Percentiles rank a stretch among this genome's conserved stretches.
Evolutionary conservation across 2,329 filamentous ascomycete species (phyloP).

Genomic region (Penicillium sclerotiorum): DNA sequence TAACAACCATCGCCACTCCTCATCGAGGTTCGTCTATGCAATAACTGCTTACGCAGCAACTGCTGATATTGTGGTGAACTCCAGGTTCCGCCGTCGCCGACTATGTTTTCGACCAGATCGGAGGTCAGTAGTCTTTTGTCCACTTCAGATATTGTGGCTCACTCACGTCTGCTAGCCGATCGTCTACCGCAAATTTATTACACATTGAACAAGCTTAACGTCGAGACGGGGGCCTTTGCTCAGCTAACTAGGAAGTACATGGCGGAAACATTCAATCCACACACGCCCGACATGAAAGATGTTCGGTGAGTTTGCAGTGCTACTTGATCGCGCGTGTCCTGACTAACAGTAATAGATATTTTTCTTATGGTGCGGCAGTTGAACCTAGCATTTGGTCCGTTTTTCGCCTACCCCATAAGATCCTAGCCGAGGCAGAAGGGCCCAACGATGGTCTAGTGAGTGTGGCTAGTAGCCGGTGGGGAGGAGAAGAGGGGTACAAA

Average conservation of each 20-base stretch:
- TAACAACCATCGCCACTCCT: conserved; percentile 65
- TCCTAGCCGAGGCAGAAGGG: conserved; percentile 58
- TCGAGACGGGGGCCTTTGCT: conserved; percentile 63
- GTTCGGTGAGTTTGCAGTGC: conserved; percentile 44
- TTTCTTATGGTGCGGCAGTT: conserved; percentile 64
- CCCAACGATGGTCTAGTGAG: conserved; percentile 66
- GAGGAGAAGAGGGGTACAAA: conserved; percentile 56
- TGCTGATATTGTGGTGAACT: conserved; percentile 12
- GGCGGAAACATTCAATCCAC: conserved; percentile 60
- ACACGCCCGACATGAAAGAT: conserved; percentile 57
- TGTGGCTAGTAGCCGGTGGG: conserved; percentile 63
- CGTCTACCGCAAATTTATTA: conserved; percentile 59
- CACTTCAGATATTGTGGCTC: not conserved
- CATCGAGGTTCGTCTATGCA: conserved; percentile 51
- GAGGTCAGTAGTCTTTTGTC: conserved; percentile 43
- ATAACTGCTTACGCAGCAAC: not conserved
- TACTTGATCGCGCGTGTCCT: not conserved
- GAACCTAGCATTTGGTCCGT: conserved; percentile 59
- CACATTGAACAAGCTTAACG: conserved; percentile 55
- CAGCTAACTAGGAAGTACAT: conserved; percentile 64
- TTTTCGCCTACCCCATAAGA: conserved; percentile 59
- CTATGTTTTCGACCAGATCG: conserved; percentile 61
- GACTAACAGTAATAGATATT: conserved; percentile 50
- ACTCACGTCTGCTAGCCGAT: conserved; percentile 47
- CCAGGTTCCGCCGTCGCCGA: conserved; percentile 63